Conservation (phyloP, 2,329 filamentous ascomycete species). For the Apiospora koreana region DNA sequence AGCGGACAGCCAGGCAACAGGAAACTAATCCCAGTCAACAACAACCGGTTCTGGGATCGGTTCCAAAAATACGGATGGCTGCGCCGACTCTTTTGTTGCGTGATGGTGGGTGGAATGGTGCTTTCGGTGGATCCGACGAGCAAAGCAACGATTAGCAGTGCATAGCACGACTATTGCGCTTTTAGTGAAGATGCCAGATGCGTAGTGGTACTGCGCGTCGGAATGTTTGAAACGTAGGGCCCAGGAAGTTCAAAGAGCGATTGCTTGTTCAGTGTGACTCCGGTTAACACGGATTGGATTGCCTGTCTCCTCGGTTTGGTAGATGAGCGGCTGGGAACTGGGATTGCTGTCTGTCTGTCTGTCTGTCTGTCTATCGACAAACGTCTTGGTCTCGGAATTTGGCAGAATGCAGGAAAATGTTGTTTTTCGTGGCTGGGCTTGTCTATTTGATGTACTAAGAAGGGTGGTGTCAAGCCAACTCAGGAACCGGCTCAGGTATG, state of each 20-base stretch:
- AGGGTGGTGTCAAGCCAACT: background rate
- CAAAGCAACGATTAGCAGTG: background rate
- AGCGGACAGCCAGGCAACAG: background rate
- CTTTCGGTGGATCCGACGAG: background rate
- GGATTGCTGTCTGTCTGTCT: background rate
- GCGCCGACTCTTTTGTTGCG: background rate
- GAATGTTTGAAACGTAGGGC: background rate
- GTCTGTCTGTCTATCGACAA: background rate
- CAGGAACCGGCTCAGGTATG: background rate
- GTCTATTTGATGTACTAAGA: conserved; percentile 1
- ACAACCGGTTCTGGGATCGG: background rate
- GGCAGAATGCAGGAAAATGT: conserved; percentile 24
- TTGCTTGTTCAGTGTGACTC: background rate
- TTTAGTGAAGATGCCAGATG: background rate
- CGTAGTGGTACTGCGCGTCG: background rate
- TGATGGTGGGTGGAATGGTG: conserved; percentile 2
- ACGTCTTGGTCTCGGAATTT: conserved; percentile 24
- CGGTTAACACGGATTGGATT: background rate
- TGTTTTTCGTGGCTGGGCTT: conserved; percentile 28
- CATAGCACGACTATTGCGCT: background rate
- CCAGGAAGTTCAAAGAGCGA: background rate
- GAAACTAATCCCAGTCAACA: background rate
- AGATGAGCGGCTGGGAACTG: background rate
- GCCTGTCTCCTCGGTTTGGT: conserved; percentile 19
- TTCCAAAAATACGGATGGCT: conserved; percentile 7